Percentiles rank a stretch among this genome's conserved stretches.
phyloP scores from a whole-genome alignment of 73 alveolate genomes.

The Loxodes magnus region DNA sequence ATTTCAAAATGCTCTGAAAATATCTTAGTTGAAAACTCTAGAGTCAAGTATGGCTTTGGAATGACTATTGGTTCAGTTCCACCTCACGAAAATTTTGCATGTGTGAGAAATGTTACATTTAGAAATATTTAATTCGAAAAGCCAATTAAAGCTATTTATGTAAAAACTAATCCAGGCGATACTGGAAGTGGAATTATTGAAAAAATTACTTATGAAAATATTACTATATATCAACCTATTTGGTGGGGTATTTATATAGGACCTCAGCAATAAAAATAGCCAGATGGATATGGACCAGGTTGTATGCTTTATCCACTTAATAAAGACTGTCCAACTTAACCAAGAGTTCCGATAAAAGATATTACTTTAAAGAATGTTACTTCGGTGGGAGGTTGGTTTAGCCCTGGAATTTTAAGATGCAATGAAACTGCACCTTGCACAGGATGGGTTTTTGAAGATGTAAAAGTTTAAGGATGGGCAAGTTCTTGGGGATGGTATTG shows the following conservation, averaged over 20 bases:
- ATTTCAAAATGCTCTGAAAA: constrained; percentile 33
- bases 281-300: constrained; percentile 48
- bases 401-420: constrained; percentile 33
- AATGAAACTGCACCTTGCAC: constrained; percentile 37
- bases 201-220: constrained; percentile 30
- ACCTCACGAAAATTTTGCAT: constrained; percentile 20
- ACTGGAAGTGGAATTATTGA: constrained; percentile 25
- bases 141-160: constrained; percentile 37
- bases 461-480: too few species aligned
- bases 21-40: constrained; percentile 24
- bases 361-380: constrained; percentile 19
- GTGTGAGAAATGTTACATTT: constrained; percentile 32
- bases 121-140: constrained; percentile 14
- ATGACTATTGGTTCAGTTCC: constrained; percentile 51
- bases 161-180: constrained; percentile 41
- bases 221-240: constrained; percentile 19
- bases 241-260: constrained; percentile 49
- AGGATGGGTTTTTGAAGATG: constrained; percentile 25
- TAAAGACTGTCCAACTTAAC: constrained; percentile 32
- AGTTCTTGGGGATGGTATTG: constrained; percentile 22
- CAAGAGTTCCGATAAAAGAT: constrained; percentile 19
- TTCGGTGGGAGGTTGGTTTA: constrained; percentile 13
- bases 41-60: constrained; percentile 29
- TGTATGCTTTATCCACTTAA: constrained; percentile 23
- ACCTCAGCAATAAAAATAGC: constrained; percentile 41